Evolutionary conservation across 768 basidiomycete species (phyloP), one percentile per base, ranked within the genome.

Genomic region (Xerocomellus amylosporus): DNA sequence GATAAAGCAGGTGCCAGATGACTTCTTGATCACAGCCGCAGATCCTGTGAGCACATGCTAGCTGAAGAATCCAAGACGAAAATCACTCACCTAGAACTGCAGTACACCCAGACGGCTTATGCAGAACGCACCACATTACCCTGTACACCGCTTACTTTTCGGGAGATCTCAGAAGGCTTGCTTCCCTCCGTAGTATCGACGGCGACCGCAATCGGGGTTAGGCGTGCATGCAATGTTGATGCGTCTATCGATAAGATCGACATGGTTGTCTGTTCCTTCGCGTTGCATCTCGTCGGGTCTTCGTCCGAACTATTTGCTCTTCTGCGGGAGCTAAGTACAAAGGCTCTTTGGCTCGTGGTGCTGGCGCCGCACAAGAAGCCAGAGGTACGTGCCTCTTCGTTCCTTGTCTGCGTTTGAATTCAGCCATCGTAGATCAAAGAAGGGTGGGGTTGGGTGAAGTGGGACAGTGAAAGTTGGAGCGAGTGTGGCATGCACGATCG

Each of bases 291-390:
- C 34, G 68, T 88, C 31, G 80, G 82, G 42, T 77, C 75, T 24
- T 64, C 82, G 2, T 86, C 83, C 0, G 80, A 83, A 49, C 72
- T 89, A 19, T 90, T 83, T 63, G 73, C 84, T 8, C 71, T 90
- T 8, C 73, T 88, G 13, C 83, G 79, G 73, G 84, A 86, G 60
- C 68, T 90, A 34, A 84, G 83, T 55, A 79, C 75, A 41, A 83
- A 82, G 62, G 75, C 77, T 3, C 70, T 70, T 31, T 90, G 87
- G 86, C 74, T 91, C 9, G 77, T 87, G 33, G 76, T 90, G 6
- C 71, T 88, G 33, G 85, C 85, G 2, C 87, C 87, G 20, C 87
- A 89, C 68, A 90, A 90, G 70, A 87, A 82, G 59, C 88, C 88
- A 19, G 86, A 87, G 70, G 87, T 86, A 58, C 38, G 64, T 53